Percentiles rank a stretch among this genome's conserved stretches.
Conservation (phyloP, 179 eudicot species). For the Vitellaria paradoxa region DNA sequence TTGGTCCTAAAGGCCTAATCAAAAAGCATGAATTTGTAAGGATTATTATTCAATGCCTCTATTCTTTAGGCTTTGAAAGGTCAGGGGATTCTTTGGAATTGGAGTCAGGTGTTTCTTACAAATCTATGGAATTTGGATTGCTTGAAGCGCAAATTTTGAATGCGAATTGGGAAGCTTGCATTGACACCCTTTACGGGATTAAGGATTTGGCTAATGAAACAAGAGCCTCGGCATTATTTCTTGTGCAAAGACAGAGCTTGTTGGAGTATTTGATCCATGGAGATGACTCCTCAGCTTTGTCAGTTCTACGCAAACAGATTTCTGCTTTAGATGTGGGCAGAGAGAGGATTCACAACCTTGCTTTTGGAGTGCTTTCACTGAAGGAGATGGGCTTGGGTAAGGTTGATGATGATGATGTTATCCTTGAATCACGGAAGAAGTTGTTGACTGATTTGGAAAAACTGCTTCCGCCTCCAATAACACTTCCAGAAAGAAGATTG, state of each 20-base stretch:
- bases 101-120: slow-evolving; percentile 60
- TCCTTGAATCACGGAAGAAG: slow-evolving; percentile 42
- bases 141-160: slow-evolving; percentile 52
- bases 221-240: slow-evolving; percentile 62
- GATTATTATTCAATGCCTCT: slow-evolving; percentile 67
- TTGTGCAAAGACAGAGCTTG: slow-evolving; percentile 53
- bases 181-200: slow-evolving; percentile 39
- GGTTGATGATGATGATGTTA: slow-evolving; percentile 21
- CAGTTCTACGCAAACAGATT: slow-evolving; percentile 56
- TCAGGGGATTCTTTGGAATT: slow-evolving; percentile 70
- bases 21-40: slow-evolving; percentile 80
- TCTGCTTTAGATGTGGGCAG: slow-evolving; percentile 47
- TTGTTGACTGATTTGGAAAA: slow-evolving; percentile 57
- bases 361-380: slow-evolving; percentile 47
- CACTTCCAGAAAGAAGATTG: slow-evolving; percentile 78
- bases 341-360: slow-evolving; percentile 70
- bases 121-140: slow-evolving; percentile 50
- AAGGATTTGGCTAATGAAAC: slow-evolving; percentile 56
- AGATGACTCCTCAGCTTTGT: slow-evolving; percentile 52
- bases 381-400: slow-evolving; percentile 37
- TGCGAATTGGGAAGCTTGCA: slow-evolving; percentile 72
- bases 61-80: slow-evolving; percentile 59
- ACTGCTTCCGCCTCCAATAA: slow-evolving; percentile 71
- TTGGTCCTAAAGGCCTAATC: slow-evolving; percentile 67
- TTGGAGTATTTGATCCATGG: slow-evolving; percentile 56